Conservation (phyloP, 345 rosid species). For the Salix viminalis region DNA sequence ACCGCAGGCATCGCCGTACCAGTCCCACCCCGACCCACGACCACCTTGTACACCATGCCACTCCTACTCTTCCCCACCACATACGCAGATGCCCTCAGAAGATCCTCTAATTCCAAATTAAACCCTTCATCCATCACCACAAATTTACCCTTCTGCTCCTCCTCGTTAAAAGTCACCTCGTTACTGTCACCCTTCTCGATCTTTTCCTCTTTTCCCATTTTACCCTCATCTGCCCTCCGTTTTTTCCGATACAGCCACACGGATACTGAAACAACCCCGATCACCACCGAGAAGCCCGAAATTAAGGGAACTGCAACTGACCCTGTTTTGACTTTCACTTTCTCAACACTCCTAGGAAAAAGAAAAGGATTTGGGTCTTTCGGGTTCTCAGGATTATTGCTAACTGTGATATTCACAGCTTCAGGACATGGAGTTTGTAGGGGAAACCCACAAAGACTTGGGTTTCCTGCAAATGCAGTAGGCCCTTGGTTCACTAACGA, state of each 20-base stretch:
- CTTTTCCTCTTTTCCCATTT: constrained; percentile 33
- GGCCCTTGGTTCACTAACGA: constrained; percentile 94
- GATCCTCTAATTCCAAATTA: constrained; percentile 70
- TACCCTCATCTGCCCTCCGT: constrained; percentile 21
- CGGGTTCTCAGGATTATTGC: constrained; percentile 41
- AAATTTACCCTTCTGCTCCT: constrained; percentile 63
- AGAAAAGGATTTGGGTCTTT: constrained; percentile 22
- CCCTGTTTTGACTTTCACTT: constrained; percentile 28
- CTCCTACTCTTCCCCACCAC: constrained; percentile 86
- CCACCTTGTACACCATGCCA: constrained; percentile 87
- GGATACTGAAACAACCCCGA: constrained; percentile 54
- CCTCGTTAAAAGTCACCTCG: constrained; percentile 22
- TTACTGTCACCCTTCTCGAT: background rate
- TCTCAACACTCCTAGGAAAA: constrained; percentile 13
- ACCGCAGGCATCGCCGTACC: constrained; percentile 44
- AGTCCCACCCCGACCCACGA: constrained; percentile 49
- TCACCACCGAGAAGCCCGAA: constrained; percentile 54
- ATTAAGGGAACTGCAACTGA: constrained; percentile 52
- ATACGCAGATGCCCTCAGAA: constrained; percentile 90
- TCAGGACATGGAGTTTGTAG: constrained; percentile 57
- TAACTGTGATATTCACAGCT: constrained; percentile 36
- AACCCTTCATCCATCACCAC: constrained; percentile 74
- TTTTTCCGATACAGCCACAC: constrained; percentile 60
- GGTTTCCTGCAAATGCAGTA: constrained; percentile 82
- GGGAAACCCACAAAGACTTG: constrained; percentile 84